These are phyloP conservation scores for Pseudoneurospora amorphoporcata DNA, from an alignment of 495 filamentous ascomycete genomes.

Conservation along the genomic window DNA sequence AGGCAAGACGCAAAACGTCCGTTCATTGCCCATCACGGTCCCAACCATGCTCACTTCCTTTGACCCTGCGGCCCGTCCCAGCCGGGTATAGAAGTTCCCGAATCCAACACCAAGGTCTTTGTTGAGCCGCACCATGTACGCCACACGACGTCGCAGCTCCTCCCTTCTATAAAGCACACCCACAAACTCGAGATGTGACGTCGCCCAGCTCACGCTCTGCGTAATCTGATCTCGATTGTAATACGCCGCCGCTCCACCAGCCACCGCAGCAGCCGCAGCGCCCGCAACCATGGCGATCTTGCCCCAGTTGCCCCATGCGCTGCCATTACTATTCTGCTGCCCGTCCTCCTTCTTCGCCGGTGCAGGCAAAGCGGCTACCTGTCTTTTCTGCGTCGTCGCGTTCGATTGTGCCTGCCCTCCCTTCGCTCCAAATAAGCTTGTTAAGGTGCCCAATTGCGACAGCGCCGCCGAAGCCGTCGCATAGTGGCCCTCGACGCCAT, in stretches of 20 bases:
- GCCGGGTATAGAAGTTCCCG: constrained; percentile 70
- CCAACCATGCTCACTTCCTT: constrained; percentile 35
- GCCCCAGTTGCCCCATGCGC: constrained; percentile 59
- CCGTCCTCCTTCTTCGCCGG: constrained; percentile 7
- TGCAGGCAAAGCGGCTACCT: constrained; percentile 22
- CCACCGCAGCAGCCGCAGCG: constrained; percentile 68
- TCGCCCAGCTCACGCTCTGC: constrained; percentile 66
- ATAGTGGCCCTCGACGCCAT: constrained; percentile 79
- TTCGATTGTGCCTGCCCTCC: constrained; percentile 12
- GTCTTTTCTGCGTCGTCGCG: constrained; percentile 15
- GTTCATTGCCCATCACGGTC: constrained; percentile 42
- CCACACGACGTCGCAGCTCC: constrained; percentile 61
- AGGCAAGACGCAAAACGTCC: constrained; percentile 82
- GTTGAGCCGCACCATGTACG: constrained; percentile 46
- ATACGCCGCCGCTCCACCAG: constrained; percentile 82
- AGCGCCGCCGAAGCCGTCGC: constrained; percentile 61
- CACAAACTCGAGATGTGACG: constrained; percentile 90
- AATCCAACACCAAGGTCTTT: constrained; percentile 52
- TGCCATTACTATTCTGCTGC: constrained; percentile 22
- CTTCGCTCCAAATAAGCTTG: constrained; percentile 44
- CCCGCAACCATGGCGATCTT: constrained; percentile 76
- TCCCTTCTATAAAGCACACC: constrained; percentile 71
- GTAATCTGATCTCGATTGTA: constrained; percentile 67
- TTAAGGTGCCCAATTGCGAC: constrained; percentile 52
- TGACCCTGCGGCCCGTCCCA: constrained; percentile 52